Conservation (phyloP, 495 filamentous ascomycete species). For the Hypoxylon cercidicola region DNA sequence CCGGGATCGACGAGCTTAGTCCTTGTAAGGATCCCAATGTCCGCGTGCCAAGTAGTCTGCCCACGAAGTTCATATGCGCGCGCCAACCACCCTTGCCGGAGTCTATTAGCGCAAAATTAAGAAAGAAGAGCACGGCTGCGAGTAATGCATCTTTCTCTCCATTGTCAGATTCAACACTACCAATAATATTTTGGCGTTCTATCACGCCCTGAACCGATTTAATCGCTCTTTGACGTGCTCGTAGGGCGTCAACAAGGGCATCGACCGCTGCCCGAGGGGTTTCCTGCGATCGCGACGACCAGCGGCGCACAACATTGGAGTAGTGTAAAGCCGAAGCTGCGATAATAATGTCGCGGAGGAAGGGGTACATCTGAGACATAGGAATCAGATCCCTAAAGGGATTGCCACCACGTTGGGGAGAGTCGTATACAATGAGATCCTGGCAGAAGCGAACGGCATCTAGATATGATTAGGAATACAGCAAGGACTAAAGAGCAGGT, state of each 20-base stretch:
- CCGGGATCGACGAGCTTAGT: neutral
- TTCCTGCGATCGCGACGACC: constrained; percentile 18
- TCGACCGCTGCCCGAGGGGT: constrained; percentile 16
- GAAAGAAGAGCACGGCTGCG: constrained; percentile 64
- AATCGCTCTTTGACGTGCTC: constrained; percentile 61
- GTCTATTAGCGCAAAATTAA: constrained; percentile 68
- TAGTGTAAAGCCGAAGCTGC: constrained; percentile 66
- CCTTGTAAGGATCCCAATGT: constrained; percentile 1
- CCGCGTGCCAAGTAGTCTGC: constrained; percentile 50
- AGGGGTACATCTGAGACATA: constrained; percentile 54
- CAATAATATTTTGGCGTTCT: constrained; percentile 12
- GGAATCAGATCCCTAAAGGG: constrained; percentile 63
- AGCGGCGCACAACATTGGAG: constrained; percentile 47
- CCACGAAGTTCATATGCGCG: constrained; percentile 62
- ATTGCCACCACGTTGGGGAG: constrained; percentile 53
- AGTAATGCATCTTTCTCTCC: constrained; percentile 55
- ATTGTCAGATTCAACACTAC: constrained; percentile 33
- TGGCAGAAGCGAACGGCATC: constrained; percentile 63
- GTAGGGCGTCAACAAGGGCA: constrained; percentile 59
- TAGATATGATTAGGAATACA: constrained; percentile 34
- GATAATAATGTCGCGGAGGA: constrained; percentile 61
- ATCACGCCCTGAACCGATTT: constrained; percentile 52
- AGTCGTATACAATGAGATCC: constrained; percentile 64
- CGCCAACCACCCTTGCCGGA: constrained; percentile 66
- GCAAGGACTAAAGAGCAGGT: neutral